A percentile compares a stretch with the other conserved stretches of the same genome.
phyloP scores from a whole-genome alignment of 805 yeast genomes.

The Saccharomycopsis fibuligera region DNA sequence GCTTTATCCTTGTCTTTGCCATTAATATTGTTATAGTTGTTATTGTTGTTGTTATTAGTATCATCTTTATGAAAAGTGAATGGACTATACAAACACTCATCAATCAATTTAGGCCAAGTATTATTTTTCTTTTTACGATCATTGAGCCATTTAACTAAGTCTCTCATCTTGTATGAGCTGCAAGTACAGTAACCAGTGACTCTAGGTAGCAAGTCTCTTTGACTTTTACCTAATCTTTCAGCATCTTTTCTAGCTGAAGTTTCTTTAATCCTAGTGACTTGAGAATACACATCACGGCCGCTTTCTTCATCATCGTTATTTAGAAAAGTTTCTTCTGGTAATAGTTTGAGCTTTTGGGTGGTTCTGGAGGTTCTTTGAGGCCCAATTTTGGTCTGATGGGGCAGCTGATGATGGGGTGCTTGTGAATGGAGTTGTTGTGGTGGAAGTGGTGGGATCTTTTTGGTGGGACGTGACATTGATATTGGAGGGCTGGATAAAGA shows the following conservation, averaged over 20 bases:
- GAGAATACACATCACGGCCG: conserved; percentile 65
- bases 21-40: conserved; percentile 4
- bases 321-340: conserved; percentile 52
- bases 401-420: too few species aligned
- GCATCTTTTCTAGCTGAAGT: conserved; percentile 90
- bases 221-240: conserved; percentile 75
- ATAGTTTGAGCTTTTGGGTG: conserved; percentile 61
- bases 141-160: conserved; percentile 75
- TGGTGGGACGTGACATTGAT: too few species aligned
- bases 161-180: conserved; percentile 85
- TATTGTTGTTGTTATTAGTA: conserved; percentile 17
- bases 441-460: neutral
- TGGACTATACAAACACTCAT: conserved; percentile 92
- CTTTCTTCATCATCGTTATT: conserved; percentile 27
- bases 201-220: conserved; percentile 76
- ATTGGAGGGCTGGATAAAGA: too few species aligned
- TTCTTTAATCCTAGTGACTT: conserved; percentile 77
- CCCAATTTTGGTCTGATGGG: conserved; percentile 39
- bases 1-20: conserved; percentile 19
- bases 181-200: conserved; percentile 97
- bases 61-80: conserved; percentile 36
- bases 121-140: conserved; percentile 58
- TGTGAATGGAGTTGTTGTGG: neutral
- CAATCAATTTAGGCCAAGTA: conserved; percentile 81
- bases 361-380: conserved; percentile 73